Evolutionary conservation across 108 stramenopile genomes (phyloP).

Genomic region (Cyclostephanos tholiformis): DNA sequence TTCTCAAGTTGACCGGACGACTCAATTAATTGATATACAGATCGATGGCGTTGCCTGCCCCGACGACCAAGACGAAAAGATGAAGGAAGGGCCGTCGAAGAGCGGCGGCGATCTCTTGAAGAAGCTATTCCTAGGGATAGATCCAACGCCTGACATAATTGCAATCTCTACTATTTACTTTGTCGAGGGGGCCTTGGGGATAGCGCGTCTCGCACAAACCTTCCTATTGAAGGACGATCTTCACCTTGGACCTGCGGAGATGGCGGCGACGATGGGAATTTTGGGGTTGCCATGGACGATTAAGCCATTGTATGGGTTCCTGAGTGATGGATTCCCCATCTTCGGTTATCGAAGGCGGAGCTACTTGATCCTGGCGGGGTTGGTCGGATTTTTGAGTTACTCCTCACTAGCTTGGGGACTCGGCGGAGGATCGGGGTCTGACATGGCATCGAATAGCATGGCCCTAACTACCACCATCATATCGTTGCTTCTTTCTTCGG

Average conservation of each 20-base stretch:
- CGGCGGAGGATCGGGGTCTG: slow-evolving; percentile 12
- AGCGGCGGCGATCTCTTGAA: slow-evolving; percentile 13
- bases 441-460: slow-evolving; percentile 23
- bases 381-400: slow-evolving; percentile 68
- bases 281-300: slow-evolving; percentile 91
- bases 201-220: slow-evolving; percentile 91
- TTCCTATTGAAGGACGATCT: slow-evolving; percentile 95
- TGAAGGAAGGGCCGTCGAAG: neutral
- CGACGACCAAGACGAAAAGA: neutral
- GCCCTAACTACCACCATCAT: slow-evolving; percentile 52
- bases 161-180: slow-evolving; percentile 94
- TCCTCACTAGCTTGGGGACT: slow-evolving; percentile 60
- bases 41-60: neutral
- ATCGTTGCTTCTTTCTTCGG: slow-evolving; percentile 66
- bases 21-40: neutral
- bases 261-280: slow-evolving; percentile 88
- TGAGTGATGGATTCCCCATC: slow-evolving; percentile 88
- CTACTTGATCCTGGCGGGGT: slow-evolving; percentile 78
- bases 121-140: slow-evolving; percentile 67
- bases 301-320: slow-evolving; percentile 93
- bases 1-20: neutral
- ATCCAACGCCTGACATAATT: slow-evolving; percentile 79
- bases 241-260: slow-evolving; percentile 89
- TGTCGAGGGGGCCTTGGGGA: slow-evolving; percentile 93
- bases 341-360: slow-evolving; percentile 86